Base-by-base conservation (phyloP, 1,284 basidiomycete species). In the Inonotus hispidus region DNA sequence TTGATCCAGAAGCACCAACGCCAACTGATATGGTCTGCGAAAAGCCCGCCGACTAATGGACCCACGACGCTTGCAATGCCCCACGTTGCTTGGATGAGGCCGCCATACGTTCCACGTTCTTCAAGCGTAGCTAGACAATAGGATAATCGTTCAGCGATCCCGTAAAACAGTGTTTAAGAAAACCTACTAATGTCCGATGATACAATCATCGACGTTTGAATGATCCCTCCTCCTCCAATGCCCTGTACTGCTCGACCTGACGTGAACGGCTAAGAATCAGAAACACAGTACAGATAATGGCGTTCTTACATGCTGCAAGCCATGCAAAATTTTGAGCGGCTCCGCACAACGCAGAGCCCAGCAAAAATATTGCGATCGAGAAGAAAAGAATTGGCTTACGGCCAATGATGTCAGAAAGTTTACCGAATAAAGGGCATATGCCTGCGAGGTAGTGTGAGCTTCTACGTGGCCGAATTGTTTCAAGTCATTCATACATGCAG, bases 201-300 rank as follows among this genome's bases (percentile, higher is more conserved):
- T 21, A 69, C 68, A 43, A 75, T 73, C 56, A 74, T 65, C 54
- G 68, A 66, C 27, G 73, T 65, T 8, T 69, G 67, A 14, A 74
- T 68, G 41, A 74, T 69, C 5, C 74, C 75, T 11, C 75, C 76
- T 3, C 77, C 78, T 8, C 80, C 81, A 19, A 82, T 70, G 25
- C 82, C 82, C 66, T 83, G 82, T 0, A 83, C 66, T 1, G 77
- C 82, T 39, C 82, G 72, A 56, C 10, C 77, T 77, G 35, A 75
- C 6, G 16, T 19, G 7, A 19, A 49, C n/a, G 6, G 4, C 10
- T 21, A 25, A 29, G 7, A 2, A 23, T 49, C 13, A 49, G 46
- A 25, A 23, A 25, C n/a, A 23, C 16, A 29, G 1, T 19, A 19
- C 14, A 43, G 16, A 49, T 23, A 8, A 19, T 29, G 23, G 25